A percentile compares a stretch with the other conserved stretches of the same genome.
Evolutionary conservation across 768 basidiomycete genomes (phyloP).

Genomic region (Lactifluus pinguis): DNA sequence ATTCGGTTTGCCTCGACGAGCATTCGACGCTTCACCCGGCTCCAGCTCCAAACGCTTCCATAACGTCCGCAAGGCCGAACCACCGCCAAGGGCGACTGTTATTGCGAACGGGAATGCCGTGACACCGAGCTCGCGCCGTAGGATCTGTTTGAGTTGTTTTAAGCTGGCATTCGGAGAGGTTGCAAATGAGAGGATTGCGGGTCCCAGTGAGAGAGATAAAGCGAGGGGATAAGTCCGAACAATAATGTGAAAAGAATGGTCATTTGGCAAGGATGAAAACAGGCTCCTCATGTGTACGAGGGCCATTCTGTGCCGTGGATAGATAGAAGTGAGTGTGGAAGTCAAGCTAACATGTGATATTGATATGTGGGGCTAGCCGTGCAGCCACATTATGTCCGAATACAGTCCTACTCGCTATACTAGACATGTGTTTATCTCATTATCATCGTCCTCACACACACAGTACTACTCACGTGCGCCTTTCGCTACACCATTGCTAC

Average conservation of each 20-base stretch:
- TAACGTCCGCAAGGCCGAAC: slow-evolving; percentile 41
- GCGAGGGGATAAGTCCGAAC: slow-evolving; percentile 61
- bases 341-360: neutral
- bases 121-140: slow-evolving; percentile 47
- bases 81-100: slow-evolving; percentile 56
- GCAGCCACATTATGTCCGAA: too few relatives aligned
- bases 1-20: neutral
- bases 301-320: neutral
- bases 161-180: slow-evolving; percentile 25
- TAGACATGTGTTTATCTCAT: too few relatives aligned
- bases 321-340: neutral
- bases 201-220: slow-evolving; percentile 58
- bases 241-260: slow-evolving; percentile 49
- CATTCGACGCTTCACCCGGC: neutral
- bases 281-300: neutral
- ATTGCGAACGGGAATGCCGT: slow-evolving; percentile 66
- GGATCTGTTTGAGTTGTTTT: slow-evolving; percentile 29
- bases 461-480: too few relatives aligned
- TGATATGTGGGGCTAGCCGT: too few relatives aligned
- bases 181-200: slow-evolving; percentile 48
- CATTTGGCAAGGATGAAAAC: slow-evolving; percentile 17
- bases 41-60: slow-evolving; percentile 29
- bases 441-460: too few relatives aligned
- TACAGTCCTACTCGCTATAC: too few relatives aligned
- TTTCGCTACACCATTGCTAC: neutral